Base-by-base conservation (phyloP, 2,329 filamentous ascomycete genomes). In the Cryphonectria parasitica region DNA sequence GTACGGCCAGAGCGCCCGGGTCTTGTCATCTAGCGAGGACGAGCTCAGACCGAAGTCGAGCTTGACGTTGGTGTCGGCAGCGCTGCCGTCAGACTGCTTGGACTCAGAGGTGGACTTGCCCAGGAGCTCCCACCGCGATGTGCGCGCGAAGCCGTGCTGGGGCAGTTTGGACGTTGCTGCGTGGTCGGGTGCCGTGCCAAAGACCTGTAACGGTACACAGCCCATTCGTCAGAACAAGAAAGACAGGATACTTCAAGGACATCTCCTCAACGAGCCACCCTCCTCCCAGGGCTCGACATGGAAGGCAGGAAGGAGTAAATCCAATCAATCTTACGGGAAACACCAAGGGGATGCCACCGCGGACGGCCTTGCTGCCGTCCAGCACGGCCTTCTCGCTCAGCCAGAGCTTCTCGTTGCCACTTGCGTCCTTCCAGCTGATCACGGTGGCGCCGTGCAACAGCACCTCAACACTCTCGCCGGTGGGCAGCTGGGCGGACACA, bases 141-240 rank as follows among this genome's bases (percentile, higher is more conserved):
- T 95, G 76, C 96, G 93, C 54, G 95, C 96, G 82, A 99, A 97
- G 75, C 96, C 96, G 83, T 98, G 96, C 83, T 98, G 95, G 3
- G 95, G 91, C 36, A 99, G 91, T 74, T 88, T 84, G 66, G 89
- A 89, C 39, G 94, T 96, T n/a, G 92, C 87, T 74, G 91, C 89
- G 80, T 95, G 90, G 75, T 90, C 86, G 67, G 92, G 90, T 17
- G 92, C 89, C 56, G 91, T 92, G 41, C 96, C 96, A 79, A 99
- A 99, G 79, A 95, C 90, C 94, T 94, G n/a, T 39, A 49, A 25
- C n/a, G 4, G 25, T 45, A 64, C 19, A 65, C 31, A 25, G 17
- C 11, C 64, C 25, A 13, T 31, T 25, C 62, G 43, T 64, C 62
- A 64, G 41, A 43, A 43, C 7, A n/a, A 28, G n/a, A 56, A 28